Conservation (phyloP, 2,329 filamentous ascomycete genomes). For the Alternaria hordeiaustralica region DNA sequence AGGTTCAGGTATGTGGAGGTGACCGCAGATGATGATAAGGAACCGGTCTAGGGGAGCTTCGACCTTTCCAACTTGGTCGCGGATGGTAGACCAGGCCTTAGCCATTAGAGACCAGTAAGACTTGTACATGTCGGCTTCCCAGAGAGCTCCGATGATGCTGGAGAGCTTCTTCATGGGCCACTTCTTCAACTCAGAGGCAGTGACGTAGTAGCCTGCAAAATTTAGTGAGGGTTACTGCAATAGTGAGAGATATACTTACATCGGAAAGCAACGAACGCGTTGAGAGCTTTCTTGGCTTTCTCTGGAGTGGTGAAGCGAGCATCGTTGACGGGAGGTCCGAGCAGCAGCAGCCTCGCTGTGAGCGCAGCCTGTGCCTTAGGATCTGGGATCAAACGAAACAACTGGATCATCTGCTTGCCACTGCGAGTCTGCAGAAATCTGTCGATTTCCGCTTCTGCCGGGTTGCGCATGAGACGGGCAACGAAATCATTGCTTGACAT, state of each 20-base stretch:
- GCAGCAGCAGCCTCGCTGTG: conserved; percentile 14
- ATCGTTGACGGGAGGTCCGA: not conserved
- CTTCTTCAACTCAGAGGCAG: conserved; percentile 51
- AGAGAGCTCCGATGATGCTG: conserved; percentile 57
- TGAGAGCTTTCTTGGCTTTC: conserved; percentile 40
- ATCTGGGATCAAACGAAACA: conserved; percentile 19
- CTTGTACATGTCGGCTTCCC: conserved; percentile 59
- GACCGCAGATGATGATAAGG: conserved; percentile 53
- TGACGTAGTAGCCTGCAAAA: conserved; percentile 50
- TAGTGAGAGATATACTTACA: conserved; percentile 24
- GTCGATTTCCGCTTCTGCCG: conserved; percentile 21
- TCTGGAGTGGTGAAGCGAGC: not conserved
- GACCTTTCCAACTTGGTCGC: conserved; percentile 58
- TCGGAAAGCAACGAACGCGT: conserved; percentile 48
- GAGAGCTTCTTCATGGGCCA: conserved; percentile 62
- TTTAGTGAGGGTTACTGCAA: conserved; percentile 34
- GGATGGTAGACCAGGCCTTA: conserved; percentile 62
- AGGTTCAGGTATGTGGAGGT: conserved; percentile 57
- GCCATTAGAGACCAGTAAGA: conserved; percentile 61
- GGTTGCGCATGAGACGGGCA: conserved; percentile 10
- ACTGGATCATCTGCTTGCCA: conserved; percentile 22
- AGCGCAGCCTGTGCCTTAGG: conserved; percentile 23
- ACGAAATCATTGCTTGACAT: not conserved
- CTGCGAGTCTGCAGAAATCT: conserved; percentile 20
- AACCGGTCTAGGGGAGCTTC: conserved; percentile 58